Evolutionary conservation across 2,329 filamentous ascomycete species (phyloP).

Genomic region (Parascedosporium putredinis): DNA sequence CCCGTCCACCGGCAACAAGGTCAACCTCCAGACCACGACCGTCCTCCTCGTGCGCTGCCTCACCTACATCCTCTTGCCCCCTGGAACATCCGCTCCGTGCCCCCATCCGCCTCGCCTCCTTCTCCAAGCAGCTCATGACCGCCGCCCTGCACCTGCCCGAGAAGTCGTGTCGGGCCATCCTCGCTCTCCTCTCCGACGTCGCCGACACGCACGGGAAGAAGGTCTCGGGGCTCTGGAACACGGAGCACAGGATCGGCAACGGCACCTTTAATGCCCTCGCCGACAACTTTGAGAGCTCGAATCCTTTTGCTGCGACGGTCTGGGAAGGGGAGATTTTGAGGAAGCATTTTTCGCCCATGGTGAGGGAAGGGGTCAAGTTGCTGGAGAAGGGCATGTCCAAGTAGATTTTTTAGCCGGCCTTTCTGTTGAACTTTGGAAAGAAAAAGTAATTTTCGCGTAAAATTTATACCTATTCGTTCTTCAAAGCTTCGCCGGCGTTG

Average conservation of each 20-base stretch:
- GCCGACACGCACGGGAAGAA: conserved; percentile 73
- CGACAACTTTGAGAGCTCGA: conserved; percentile 70
- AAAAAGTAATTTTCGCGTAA: too few species aligned
- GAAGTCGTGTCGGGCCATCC: conserved; percentile 71
- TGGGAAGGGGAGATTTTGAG: conserved; percentile 89
- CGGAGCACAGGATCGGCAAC: conserved; percentile 85
- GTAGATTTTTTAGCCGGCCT: conserved; percentile 12
- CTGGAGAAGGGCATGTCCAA: conserved; percentile 55
- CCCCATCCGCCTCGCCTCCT: conserved; percentile 83
- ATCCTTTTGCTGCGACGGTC: conserved; percentile 79
- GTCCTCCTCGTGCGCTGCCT: conserved; percentile 84
- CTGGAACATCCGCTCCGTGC: conserved; percentile 61
- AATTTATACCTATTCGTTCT: too few species aligned
- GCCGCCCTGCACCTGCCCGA: conserved; percentile 78
- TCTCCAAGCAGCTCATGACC: conserved; percentile 83
- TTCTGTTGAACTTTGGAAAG: not conserved
- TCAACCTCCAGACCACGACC: conserved; percentile 92
- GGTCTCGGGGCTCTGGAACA: conserved; percentile 81
- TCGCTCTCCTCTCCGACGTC: conserved; percentile 69
- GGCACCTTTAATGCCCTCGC: conserved; percentile 70
- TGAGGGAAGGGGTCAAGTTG: conserved; percentile 62
- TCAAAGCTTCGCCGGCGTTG: too few species aligned
- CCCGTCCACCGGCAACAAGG: conserved; percentile 41
- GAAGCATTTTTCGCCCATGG: conserved; percentile 76
- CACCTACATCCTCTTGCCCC: conserved; percentile 70